These are phyloP conservation scores for Vigna reflexopilosa DNA, from an alignment of 306 rosid genomes.

Conservation along the genomic window DNA sequence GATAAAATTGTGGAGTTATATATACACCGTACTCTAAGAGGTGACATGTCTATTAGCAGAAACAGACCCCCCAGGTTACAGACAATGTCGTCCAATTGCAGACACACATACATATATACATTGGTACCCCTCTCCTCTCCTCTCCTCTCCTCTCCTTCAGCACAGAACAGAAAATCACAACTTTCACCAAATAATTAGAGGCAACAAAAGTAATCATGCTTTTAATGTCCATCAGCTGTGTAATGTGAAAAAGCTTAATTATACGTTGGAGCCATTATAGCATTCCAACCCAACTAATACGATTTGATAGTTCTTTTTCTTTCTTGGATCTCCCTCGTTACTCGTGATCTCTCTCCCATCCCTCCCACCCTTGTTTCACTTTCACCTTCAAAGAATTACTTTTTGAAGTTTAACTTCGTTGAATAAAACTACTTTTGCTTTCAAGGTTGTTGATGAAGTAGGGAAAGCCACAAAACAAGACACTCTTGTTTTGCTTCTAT, in stretches of 20 bases:
- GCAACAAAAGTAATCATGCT: constrained; percentile 23
- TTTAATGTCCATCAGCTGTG: constrained; percentile 2
- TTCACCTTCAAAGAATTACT: not conserved
- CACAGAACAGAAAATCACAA: constrained; percentile 27
- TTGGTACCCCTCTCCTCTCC: not conserved
- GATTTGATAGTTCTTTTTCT: constrained; percentile 46
- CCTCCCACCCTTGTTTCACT: not conserved
- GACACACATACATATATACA: not conserved
- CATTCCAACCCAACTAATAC: constrained; percentile 37
- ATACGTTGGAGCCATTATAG: constrained; percentile 41
- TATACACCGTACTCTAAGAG: constrained; percentile 1
- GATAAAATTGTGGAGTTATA: not conserved
- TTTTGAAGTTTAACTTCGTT: too few species aligned
- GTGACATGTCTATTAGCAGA: not conserved
- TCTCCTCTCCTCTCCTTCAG: not conserved
- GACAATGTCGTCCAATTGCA: constrained; percentile 17
- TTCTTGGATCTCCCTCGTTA: constrained; percentile 35
- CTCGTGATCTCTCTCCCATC: not conserved
- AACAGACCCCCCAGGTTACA: not conserved
- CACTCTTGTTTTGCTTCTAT: too few species aligned
- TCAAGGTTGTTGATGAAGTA: too few species aligned
- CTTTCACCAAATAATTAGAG: constrained; percentile 44
- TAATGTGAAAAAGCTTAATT: constrained; percentile 38
- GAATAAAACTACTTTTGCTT: too few species aligned
- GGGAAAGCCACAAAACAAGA: too few species aligned